A percentile compares a stretch with the other conserved stretches of the same genome.
Conservation (phyloP, 148 eudicot genomes). For the Chenopodium berlandieri region DNA sequence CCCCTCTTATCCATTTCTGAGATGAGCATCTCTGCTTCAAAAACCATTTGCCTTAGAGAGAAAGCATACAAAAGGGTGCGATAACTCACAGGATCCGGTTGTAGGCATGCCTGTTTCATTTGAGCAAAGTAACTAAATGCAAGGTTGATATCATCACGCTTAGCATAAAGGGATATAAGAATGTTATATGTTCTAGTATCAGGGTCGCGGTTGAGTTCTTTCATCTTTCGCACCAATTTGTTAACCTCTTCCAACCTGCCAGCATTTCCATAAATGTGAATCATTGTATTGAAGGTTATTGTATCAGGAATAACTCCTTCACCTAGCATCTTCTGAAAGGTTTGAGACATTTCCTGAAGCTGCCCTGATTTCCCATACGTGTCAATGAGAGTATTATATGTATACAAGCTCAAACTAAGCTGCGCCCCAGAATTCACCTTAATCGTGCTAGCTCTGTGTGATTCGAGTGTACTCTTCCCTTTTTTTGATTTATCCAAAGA, state of each 20-base stretch:
- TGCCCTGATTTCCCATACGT: conserved; percentile 88
- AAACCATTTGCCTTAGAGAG: conserved; percentile 77
- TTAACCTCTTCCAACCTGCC: conserved; percentile 64
- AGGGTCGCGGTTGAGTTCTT: conserved; percentile 55
- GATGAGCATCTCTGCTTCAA: conserved; percentile 68
- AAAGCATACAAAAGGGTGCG: conserved; percentile 86
- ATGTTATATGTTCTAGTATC: conserved; percentile 90
- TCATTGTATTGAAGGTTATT: conserved; percentile 84
- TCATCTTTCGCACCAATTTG: conserved; percentile 61
- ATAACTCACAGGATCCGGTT: conserved; percentile 79
- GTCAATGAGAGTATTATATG: conserved; percentile 85
- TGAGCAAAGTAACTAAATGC: conserved; percentile 58
- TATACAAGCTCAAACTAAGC: conserved; percentile 58
- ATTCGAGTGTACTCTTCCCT: conserved; percentile 20
- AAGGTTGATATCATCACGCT: conserved; percentile 58
- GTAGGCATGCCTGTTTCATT: conserved; percentile 69
- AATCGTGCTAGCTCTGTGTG: conserved; percentile 14
- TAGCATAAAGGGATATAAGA: conserved; percentile 75
- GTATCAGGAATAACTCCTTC: conserved; percentile 69
- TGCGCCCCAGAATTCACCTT: conserved; percentile 25
- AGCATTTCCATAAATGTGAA: conserved; percentile 70
- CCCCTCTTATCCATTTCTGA: conserved; percentile 72
- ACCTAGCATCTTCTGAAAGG: conserved; percentile 61
- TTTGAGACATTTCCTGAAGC: conserved; percentile 60
- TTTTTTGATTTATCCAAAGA: conserved; percentile 30